These are phyloP conservation scores for Flaveria trinervia DNA, from an alignment of 129 eudicot species.

Conservation along the genomic window DNA sequence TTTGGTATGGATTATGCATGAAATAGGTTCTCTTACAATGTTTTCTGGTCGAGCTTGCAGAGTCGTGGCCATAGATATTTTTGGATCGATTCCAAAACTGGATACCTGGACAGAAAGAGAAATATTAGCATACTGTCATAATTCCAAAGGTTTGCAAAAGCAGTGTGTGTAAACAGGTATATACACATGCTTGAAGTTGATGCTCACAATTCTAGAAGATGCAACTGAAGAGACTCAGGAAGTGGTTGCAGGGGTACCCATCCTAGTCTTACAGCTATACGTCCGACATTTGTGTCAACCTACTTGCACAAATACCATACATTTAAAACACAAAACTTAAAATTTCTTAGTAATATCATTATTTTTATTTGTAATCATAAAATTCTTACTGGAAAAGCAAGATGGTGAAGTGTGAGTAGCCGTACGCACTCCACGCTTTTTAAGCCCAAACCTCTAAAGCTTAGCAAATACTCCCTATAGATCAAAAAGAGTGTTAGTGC, in stretches of 20 bases:
- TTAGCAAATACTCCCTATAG: conserved; percentile 79
- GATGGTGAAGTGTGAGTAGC: conserved; percentile 85
- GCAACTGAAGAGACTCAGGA: conserved; percentile 83
- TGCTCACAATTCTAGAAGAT: conserved; percentile 80
- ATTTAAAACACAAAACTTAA: neutral
- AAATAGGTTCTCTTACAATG: conserved; percentile 56
- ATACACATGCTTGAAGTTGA: neutral
- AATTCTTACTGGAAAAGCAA: conserved; percentile 86
- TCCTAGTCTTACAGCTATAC: conserved; percentile 92
- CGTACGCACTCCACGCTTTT: conserved; percentile 94
- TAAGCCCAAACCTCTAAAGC: conserved; percentile 78
- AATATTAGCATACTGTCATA: conserved; percentile 8
- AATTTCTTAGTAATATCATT: neutral
- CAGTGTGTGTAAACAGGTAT: neutral
- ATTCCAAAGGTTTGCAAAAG: neutral
- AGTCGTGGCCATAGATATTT: conserved; percentile 91
- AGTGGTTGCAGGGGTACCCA: conserved; percentile 96
- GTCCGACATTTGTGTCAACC: conserved; percentile 96
- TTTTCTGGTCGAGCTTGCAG: conserved; percentile 86
- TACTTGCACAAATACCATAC: conserved; percentile 29
- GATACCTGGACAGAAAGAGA: conserved; percentile 54
- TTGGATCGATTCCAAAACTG: conserved; percentile 82
- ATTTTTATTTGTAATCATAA: neutral
- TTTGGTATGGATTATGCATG: neutral
- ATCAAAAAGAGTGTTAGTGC: conserved; percentile 1